Evolutionary conservation across 2,329 filamentous ascomycete genomes (phyloP), one percentile per base, ranked within the genome.

Genomic region (Graphilbum ipis-grandicollis): DNA sequence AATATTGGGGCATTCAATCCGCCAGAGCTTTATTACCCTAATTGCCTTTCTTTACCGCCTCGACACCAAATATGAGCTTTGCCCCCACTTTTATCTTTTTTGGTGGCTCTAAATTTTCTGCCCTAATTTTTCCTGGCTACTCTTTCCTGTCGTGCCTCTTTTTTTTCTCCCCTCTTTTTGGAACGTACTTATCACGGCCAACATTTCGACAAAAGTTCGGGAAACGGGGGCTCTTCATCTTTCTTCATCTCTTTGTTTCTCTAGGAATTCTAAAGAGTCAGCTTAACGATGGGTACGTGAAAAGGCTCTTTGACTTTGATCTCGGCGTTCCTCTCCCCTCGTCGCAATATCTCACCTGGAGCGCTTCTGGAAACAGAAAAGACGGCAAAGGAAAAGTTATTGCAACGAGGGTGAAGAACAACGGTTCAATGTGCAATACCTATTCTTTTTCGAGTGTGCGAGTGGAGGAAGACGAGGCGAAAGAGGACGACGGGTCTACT

Each of bases 251-350:
- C 35, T 38, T 37, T 30, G 30, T 26, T 38, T 33, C 31, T 13
- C 21, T 36, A 34, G 37, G 35, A 37, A 39, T 37, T 31, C 32
- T n/a, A n/a, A 23, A 39, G 35, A 56, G 55, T 54, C 55, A 55
- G 51, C 65, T 63, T 59, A 70, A 62, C 29, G 60, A 73, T 73
- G 68, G 68, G 68, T 73, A 73, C 62, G 68, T 68, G 65, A 56
- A 48, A 52, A 46, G 44, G 30, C 9, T 13, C 9, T 28, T 28
- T 7, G 26, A 5, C 14, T 13, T n/a, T 37, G 37, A 35, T 30
- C 15, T 15, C 31, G 17, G 29, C 32, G 26, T 31, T 15, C 21
- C 28, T n/a, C 28, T 37, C 28, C 17, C 33, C 17, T 17, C 33
- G 33, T n/a, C n/a, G n/a, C n/a, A n/a, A n/a, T n/a, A n/a, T n/a